Evolutionary conservation across 2,329 filamentous ascomycete species (phyloP).

Genomic region (Ophiostoma sp.): DNA sequence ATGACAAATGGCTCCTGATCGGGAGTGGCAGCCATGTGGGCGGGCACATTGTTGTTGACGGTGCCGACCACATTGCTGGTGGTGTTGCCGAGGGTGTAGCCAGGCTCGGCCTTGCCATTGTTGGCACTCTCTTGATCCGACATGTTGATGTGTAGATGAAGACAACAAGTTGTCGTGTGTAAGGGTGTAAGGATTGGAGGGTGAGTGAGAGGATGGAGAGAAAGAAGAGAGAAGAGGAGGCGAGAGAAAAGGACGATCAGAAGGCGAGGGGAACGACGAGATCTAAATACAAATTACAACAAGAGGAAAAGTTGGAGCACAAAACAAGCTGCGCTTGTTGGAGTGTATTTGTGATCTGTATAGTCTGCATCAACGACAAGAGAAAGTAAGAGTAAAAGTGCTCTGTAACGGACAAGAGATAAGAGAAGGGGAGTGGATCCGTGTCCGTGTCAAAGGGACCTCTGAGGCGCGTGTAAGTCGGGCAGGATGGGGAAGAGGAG

Average conservation of each 20-base stretch:
- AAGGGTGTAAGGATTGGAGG: neutral
- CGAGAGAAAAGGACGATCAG: neutral
- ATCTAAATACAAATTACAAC: neutral
- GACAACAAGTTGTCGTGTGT: neutral
- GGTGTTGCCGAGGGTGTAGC: neutral
- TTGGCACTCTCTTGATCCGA: neutral
- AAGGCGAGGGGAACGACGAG: neutral
- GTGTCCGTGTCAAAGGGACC: slow-evolving; percentile 4
- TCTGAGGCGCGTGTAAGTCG: neutral
- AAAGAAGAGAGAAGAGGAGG: neutral
- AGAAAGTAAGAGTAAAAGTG: slow-evolving; percentile 4
- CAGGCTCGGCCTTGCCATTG: neutral
- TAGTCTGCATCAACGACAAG: neutral
- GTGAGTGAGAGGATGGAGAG: neutral
- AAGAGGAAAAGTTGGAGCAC: neutral
- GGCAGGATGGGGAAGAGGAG: slow-evolving; percentile 6
- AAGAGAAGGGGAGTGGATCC: neutral
- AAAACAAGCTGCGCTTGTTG: neutral
- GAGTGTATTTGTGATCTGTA: neutral
- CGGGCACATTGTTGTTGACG: neutral
- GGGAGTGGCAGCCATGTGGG: slow-evolving; percentile 18
- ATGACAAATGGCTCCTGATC: slow-evolving; percentile 34
- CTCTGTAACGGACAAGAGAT: slow-evolving; percentile 16
- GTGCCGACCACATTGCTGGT: slow-evolving; percentile 15
- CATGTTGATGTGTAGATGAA: neutral